Percentiles rank a stretch among this genome's conserved stretches.
Evolutionary conservation across 176 grass and related monocot genomes (phyloP).

Genomic region (Hyparrhenia diplandra): DNA sequence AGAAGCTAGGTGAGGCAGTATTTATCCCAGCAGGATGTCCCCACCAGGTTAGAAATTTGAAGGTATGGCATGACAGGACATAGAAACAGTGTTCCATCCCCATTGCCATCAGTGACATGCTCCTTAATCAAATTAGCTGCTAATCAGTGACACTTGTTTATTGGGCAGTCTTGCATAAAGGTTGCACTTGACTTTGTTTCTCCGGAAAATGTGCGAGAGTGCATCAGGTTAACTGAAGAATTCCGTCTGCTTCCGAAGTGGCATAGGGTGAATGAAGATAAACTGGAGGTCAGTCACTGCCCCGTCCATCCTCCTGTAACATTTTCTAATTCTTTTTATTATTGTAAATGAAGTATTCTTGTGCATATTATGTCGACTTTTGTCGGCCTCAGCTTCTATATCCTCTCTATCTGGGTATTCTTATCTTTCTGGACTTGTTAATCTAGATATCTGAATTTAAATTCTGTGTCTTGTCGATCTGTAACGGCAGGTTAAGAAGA

Average conservation of each 20-base stretch:
- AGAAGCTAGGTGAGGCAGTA: conserved; percentile 93
- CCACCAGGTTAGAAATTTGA: conserved; percentile 94
- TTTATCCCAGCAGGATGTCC: conserved; percentile 93
- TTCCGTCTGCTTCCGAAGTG: conserved; percentile 61
- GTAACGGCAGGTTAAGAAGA: conserved; percentile 61
- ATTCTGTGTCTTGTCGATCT: not conserved
- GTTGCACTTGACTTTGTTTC: conserved; percentile 92
- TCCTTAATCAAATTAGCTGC: not conserved
- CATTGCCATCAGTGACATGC: not conserved
- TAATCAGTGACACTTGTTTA: not conserved
- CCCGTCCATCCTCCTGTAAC: not conserved
- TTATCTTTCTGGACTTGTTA: not conserved
- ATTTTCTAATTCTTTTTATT: not conserved
- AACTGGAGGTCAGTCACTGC: conserved; percentile 49
- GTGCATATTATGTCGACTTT: not conserved
- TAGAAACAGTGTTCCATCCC: not conserved
- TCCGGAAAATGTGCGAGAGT: conserved; percentile 72
- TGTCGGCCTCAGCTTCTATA: not conserved
- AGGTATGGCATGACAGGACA: conserved; percentile 42
- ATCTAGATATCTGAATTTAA: not conserved
- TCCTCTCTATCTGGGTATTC: not conserved
- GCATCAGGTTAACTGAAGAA: conserved; percentile 66
- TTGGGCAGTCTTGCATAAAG: conserved; percentile 84
- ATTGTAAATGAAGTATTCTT: not conserved
- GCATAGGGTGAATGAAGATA: conserved; percentile 87